Evolutionary conservation across 257 asterid genomes (phyloP), one percentile per base, ranked within the genome.

Genomic region (Solanum commersonii): DNA sequence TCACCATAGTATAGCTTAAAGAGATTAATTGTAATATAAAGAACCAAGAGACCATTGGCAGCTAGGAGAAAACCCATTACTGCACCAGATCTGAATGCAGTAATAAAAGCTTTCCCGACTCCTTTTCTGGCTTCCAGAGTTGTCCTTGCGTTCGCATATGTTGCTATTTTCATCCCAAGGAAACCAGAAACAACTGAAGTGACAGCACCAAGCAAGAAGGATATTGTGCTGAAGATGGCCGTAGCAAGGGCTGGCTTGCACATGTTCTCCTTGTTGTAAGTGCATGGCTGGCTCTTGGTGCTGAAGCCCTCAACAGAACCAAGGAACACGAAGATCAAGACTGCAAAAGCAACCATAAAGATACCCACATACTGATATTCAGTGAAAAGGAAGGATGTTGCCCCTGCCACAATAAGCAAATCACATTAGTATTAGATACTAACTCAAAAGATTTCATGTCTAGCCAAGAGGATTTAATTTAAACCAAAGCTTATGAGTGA

Each of bases 1-100:
- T 95, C 98, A 12, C 96, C 98, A 34, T 95, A 96, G 90, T 95
- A 94, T 59, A 96, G 88, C 97, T 95, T 94, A 92, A 96, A 95
- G 73, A 96, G 90, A 91, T 94, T 96, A 88, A 96, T 95, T 10
- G 94, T 63, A 89, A 96, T 93, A 85, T 93, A 95, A 12, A 95
- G 95, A 90, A 96, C 98, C 94, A 96, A 86, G 6, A 96, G 93
- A 34, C 98, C 98, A 89, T 77, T 77, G 63, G 63, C 63, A n/a
- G 84, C 84, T 6, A 77, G 84, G 14, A 77, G 63, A 77, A 74
- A 77, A 77, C 37, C 60, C 84, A 77, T 40, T 77, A 40, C 63
- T 4, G 84, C 84, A 77, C 60, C 84, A 88, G 93, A 91, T 59
- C 93, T 87, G 84, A 90, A 91, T 59, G 93, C 92, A 10, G 42